Conservation (phyloP, 73 alveolate species). For the Tetrahymena thermophila region DNA sequence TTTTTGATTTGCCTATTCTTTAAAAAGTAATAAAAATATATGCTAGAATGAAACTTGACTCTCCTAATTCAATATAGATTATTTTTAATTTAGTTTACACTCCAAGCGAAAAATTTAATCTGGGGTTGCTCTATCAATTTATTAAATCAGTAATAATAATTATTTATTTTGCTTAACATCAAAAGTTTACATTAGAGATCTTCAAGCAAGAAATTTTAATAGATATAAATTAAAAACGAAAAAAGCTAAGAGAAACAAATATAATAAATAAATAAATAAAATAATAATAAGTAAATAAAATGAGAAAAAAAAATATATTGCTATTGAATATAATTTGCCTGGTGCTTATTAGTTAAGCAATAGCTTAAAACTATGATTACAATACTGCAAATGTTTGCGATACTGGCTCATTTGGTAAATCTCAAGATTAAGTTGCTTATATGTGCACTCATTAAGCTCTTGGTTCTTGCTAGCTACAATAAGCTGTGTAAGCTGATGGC, state of each 20-base stretch:
- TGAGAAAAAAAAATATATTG: not conserved
- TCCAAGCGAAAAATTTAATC: too few relatives aligned
- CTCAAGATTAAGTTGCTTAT: not conserved
- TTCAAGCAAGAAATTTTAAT: not conserved
- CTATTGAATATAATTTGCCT: not conserved
- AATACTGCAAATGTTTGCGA: not conserved
- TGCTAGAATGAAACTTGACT: too few relatives aligned
- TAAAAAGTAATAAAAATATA: too few relatives aligned
- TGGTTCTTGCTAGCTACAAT: not conserved
- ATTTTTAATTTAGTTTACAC: too few relatives aligned
- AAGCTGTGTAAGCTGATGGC: not conserved
- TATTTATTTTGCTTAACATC: not conserved
- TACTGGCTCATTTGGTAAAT: not conserved
- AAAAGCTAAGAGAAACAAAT: too few relatives aligned
- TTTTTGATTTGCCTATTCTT: too few relatives aligned
- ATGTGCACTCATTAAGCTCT: not conserved
- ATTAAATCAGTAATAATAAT: not conserved
- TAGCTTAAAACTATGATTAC: not conserved
- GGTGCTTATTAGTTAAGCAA: not conserved
- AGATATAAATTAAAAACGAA: too few relatives aligned
- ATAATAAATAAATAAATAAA: too few relatives aligned
- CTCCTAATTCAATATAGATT: too few relatives aligned
- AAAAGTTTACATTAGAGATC: not conserved
- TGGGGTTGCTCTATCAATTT: not conserved
- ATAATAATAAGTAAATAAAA: too few relatives aligned